A percentile compares a stretch with the other conserved stretches of the same genome.
Evolutionary conservation across 169 alveolate species (phyloP).

Genomic region (Ichthyophthirius multifiliis): DNA sequence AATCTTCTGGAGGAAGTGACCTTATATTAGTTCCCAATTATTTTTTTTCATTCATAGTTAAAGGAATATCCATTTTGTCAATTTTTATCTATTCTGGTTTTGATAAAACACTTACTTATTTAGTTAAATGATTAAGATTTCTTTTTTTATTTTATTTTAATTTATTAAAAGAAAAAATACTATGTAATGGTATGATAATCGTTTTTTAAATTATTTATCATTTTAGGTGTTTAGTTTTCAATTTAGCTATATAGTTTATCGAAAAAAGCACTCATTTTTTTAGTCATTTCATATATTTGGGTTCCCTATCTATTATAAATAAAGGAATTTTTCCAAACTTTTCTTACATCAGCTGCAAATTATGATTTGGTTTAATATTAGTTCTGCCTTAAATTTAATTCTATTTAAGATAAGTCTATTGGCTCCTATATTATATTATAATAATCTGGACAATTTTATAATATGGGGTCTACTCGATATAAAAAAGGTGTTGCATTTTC

Average conservation of each 20-base stretch:
- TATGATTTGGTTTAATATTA: conserved; percentile 28
- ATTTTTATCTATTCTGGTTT: no score
- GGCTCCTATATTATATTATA: conserved; percentile 75
- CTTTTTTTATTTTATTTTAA: no score
- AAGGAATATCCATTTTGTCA: conserved; percentile 24
- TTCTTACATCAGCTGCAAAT: conserved; percentile 50
- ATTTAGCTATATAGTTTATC: no score
- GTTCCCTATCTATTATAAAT: conserved; percentile 14
- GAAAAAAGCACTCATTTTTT: no score
- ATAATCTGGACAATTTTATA: conserved; percentile 65
- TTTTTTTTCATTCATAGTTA: conserved; percentile 24
- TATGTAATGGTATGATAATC: no score
- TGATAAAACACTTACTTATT: no score
- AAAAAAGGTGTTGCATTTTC: conserved; percentile 58
- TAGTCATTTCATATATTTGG: conserved; percentile 46
- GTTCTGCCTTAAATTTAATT: conserved; percentile 33
- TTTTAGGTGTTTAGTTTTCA: no score
- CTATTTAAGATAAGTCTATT: conserved; percentile 55
- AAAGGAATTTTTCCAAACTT: conserved; percentile 53
- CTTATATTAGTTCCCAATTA: conserved; percentile 13
- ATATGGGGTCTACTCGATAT: conserved; percentile 63
- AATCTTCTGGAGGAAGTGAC: conserved; percentile 28
- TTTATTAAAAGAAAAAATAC: no score
- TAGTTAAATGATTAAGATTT: no score
- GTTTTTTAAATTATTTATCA: no score